phyloP scores from a whole-genome alignment of 1,284 basidiomycete genomes.

The Trichosporon sp. region DNA sequence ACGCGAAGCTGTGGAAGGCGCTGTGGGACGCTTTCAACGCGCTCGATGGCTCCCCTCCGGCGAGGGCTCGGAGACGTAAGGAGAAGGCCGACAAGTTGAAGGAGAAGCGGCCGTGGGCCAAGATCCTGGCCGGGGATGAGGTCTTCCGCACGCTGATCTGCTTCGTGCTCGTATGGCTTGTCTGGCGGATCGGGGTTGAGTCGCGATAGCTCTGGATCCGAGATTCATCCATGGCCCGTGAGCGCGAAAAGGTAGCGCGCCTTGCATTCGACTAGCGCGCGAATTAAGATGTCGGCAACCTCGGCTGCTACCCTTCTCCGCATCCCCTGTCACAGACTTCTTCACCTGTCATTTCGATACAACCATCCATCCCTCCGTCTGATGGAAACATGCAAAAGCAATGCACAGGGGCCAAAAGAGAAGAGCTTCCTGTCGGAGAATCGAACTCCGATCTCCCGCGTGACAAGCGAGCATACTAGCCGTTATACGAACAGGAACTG shows the following conservation, averaged over 20 bases:
- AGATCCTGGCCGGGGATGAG: neutral
- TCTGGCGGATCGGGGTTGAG: neutral
- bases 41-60: neutral
- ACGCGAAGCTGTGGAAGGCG: neutral
- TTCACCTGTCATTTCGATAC: neutral
- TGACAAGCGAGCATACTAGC: constrained; percentile 2
- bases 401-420: neutral
- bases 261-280: too few relatives aligned
- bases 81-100: neutral
- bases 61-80: neutral
- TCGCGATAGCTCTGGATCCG: neutral
- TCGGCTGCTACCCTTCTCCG: neutral
- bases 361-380: neutral
- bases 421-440: constrained; percentile 2
- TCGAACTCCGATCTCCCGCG: constrained; percentile 1
- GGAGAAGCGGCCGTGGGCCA: neutral
- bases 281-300: neutral
- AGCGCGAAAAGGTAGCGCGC: too few relatives aligned
- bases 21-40: neutral
- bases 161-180: neutral
- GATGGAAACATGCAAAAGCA: neutral
- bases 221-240: neutral
- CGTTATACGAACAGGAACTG: constrained; percentile 1
- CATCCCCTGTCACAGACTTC: neutral
- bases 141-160: neutral